phyloP scores from a whole-genome alignment of 1,139 yeast genomes.

The Saccharomycopsis hybrid region DNA sequence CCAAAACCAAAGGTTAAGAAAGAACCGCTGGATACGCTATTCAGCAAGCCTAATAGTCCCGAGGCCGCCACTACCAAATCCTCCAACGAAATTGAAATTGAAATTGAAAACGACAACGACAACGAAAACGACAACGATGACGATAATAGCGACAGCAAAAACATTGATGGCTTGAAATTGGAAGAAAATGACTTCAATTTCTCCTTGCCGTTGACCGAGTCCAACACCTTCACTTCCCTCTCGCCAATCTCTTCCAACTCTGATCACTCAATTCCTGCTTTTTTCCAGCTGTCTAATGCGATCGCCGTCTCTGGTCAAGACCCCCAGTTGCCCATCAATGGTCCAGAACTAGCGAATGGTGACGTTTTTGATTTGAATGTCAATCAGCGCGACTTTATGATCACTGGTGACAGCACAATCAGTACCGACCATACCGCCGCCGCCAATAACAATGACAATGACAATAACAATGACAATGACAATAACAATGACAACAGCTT shows the following conservation, averaged over 20 bases:
- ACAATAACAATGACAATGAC: too few relatives aligned
- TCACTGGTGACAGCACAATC: not conserved
- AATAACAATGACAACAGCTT: not conserved
- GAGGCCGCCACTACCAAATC: not conserved
- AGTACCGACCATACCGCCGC: not conserved
- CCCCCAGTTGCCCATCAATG: too few relatives aligned
- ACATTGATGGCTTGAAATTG: not conserved
- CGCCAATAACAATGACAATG: not conserved
- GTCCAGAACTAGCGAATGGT: too few relatives aligned
- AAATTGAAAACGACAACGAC: not conserved
- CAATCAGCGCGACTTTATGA: not conserved
- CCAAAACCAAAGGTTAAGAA: not conserved
- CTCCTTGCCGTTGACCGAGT: not conserved
- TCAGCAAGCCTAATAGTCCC: not conserved
- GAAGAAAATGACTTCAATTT: not conserved
- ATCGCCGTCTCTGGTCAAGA: too few relatives aligned
- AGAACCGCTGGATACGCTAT: not conserved
- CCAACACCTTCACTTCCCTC: not conserved
- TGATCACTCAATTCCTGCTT: not conserved
- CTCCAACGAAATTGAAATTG: not conserved
- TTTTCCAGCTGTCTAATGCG: not conserved
- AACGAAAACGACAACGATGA: not conserved
- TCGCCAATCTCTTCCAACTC: not conserved
- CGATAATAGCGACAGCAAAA: too few relatives aligned
- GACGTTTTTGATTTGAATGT: too few relatives aligned